Base-by-base conservation (phyloP, 345 rosid genomes). In the Streptanthus diversifolius region DNA sequence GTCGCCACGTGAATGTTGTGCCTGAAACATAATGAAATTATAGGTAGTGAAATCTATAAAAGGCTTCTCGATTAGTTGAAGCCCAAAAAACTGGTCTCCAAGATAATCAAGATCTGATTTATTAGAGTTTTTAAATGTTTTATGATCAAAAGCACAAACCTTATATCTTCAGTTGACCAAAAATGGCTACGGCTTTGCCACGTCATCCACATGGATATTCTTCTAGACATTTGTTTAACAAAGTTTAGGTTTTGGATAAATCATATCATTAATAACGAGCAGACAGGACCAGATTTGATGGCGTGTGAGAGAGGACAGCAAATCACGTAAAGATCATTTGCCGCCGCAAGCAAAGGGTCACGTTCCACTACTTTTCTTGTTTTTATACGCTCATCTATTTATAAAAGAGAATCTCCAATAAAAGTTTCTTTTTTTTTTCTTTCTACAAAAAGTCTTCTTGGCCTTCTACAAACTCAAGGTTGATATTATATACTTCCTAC, bases 1-100 rank as follows among this genome's bases (percentile, higher is more conserved):
- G 40, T 33, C 51, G 58, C 79, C 79, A 75, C 79, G 79, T 75
- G 69, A 5, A 75, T 68, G 52, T 44, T 61, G 59, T 75, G 74
- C 1, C 25, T 8, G 9, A 68, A 60, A 19, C 57, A 43, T 13
- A 4, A 24, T 8, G 40, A 40, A 6, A 29, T 75, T 75, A 69
- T 68, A 61, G 79, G 79, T 75, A 44, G 39, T 45, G 33, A 54
- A 53, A 53, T 33, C 18, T 10, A 0, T 14, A 73, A 25, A 49
- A 32, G 72, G 77, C 66, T 45, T 56, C 21, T 44, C 47, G 30
- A 14, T 11, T 29, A 7, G 1, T 29, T 8, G 3, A 45, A 74
- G 67, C 73, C 68, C 78, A 66, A 59, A 0, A 13, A 12, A 51
- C 35, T 30, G 55, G 11, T 64, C 37, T 19, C 4, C 0, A 47